These are phyloP conservation scores for Metarhizium humberi DNA, from an alignment of 2,329 filamentous ascomycete species.

Conservation along the genomic window DNA sequence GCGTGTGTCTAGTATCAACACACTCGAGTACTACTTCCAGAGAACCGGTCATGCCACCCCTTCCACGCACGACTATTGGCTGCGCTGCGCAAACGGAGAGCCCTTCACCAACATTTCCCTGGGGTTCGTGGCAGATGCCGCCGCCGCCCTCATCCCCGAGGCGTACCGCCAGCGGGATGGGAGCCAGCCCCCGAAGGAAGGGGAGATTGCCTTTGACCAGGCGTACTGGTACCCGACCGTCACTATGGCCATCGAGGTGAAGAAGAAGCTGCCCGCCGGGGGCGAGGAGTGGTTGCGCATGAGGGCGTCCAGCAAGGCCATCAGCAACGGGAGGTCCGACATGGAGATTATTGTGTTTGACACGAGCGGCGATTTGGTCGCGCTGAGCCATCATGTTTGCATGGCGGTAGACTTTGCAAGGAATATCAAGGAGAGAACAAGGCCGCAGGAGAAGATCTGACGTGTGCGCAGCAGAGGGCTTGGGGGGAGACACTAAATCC, in stretches of 20 bases:
- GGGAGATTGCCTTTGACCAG: conserved; percentile 15
- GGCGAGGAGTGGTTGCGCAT: conserved; percentile 67
- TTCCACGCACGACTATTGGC: conserved; percentile 38
- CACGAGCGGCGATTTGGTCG: conserved; percentile 17
- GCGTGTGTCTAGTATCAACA: conserved; percentile 15
- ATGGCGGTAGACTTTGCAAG: conserved; percentile 17
- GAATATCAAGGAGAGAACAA: conserved; percentile 10
- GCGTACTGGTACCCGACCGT: conserved; percentile 69
- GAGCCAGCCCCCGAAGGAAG: conserved; percentile 6
- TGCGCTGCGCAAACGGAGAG: conserved; percentile 48
- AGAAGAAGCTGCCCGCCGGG: conserved; percentile 57
- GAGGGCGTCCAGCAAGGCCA: conserved; percentile 53
- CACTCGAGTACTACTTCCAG: conserved; percentile 22
- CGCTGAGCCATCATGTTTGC: conserved; percentile 21
- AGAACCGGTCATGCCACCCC: conserved; percentile 6
- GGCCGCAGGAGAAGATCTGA: neutral
- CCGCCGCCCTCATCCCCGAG: conserved; percentile 59
- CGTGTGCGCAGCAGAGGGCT: neutral
- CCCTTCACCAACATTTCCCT: conserved; percentile 56
- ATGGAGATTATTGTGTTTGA: conserved; percentile 62
- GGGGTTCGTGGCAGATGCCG: conserved; percentile 54
- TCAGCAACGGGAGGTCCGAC: conserved; percentile 66
- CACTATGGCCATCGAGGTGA: conserved; percentile 66
- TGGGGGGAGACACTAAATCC: no score
- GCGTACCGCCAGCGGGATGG: conserved; percentile 25